phyloP scores from a whole-genome alignment of 2,329 filamentous ascomycete species.

The Aquanectria penicillioides region DNA sequence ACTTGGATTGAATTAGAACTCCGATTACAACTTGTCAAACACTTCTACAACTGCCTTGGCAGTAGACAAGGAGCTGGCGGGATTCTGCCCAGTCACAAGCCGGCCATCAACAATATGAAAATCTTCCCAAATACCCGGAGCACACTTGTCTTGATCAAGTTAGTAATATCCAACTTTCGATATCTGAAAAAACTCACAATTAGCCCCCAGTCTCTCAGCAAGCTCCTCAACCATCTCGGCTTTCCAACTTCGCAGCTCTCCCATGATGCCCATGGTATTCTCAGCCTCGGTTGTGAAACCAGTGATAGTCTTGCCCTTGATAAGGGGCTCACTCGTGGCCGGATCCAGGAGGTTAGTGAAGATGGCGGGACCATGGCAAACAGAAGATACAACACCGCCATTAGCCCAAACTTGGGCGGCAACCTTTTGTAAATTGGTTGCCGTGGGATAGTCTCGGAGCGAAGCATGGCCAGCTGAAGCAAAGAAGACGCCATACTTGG shows the following conservation, averaged over 20 bases:
- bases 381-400: conserved; percentile 54
- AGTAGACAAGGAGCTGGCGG: conserved; percentile 51
- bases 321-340: conserved; percentile 47
- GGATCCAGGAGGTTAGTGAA: conserved; percentile 47
- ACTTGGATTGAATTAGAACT: too few species aligned
- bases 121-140: conserved; percentile 42
- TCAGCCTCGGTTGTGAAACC: conserved; percentile 54
- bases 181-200: conserved; percentile 38
- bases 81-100: conserved; percentile 54
- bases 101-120: conserved; percentile 48
- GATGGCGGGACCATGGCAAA: conserved; percentile 53
- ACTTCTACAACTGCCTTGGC: conserved; percentile 50
- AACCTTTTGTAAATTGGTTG: conserved; percentile 51
- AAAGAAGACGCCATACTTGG: conserved; percentile 31
- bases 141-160: neutral
- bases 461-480: conserved; percentile 54
- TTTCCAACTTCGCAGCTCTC: conserved; percentile 45
- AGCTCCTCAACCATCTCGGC: conserved; percentile 47
- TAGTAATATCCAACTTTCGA: neutral
- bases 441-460: conserved; percentile 57
- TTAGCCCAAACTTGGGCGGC: conserved; percentile 51
- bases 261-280: conserved; percentile 45
- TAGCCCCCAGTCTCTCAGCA: conserved; percentile 43
- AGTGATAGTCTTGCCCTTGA: conserved; percentile 50
- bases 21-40: conserved; percentile 50